These are phyloP conservation scores for Candida easanensis DNA, from an alignment of 805 yeast species.

Conservation along the genomic window DNA sequence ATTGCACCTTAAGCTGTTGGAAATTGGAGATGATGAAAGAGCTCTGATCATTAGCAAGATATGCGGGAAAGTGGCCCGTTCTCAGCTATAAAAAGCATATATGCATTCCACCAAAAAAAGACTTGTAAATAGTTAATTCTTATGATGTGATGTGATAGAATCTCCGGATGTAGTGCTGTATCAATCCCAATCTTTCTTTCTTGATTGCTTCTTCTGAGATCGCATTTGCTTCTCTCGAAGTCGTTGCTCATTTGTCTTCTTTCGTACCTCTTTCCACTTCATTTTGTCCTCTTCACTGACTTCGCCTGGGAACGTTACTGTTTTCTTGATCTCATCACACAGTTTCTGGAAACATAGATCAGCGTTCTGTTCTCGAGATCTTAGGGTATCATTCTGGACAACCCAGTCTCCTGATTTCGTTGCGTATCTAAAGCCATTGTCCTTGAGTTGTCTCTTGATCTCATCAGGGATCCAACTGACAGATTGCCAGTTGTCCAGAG, in stretches of 20 bases:
- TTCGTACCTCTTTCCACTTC: conserved; percentile 47
- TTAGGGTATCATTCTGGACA: conserved; percentile 58
- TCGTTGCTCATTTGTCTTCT: conserved; percentile 33
- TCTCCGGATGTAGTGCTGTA: background rate
- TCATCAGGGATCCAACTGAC: conserved; percentile 61
- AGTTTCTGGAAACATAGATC: conserved; percentile 61
- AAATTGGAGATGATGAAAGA: conserved; percentile 41
- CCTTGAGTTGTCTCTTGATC: conserved; percentile 40
- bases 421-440: conserved; percentile 45
- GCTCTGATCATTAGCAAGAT: conserved; percentile 31
- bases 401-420: conserved; percentile 48
- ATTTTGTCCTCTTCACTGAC: conserved; percentile 40
- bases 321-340: conserved; percentile 45
- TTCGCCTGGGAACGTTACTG: conserved; percentile 47
- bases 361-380: conserved; percentile 58
- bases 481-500: conserved; percentile 43
- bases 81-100: too few relatives aligned
- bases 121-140: conserved; percentile 10
- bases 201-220: conserved; percentile 36
- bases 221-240: conserved; percentile 34
- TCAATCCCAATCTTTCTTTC: conserved; percentile 20
- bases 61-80: too few relatives aligned
- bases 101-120: background rate
- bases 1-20: conserved; percentile 38
- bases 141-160: too few relatives aligned